phyloP scores from a whole-genome alignment of 1,139 yeast species.

The Torulaspora pretoriensis region DNA sequence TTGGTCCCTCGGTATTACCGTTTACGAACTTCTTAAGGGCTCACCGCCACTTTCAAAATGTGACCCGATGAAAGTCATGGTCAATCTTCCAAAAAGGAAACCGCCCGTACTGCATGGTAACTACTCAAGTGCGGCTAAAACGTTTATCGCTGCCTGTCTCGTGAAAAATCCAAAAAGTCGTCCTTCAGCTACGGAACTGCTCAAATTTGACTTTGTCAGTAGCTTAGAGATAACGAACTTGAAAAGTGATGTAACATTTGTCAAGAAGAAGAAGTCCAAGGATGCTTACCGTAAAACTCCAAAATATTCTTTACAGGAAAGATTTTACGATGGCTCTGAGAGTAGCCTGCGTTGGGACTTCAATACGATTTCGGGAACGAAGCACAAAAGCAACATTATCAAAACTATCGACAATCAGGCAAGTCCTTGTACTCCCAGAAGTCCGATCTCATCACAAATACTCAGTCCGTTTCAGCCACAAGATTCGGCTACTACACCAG shows the following conservation, averaged over 20 bases:
- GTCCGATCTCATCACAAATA: slow-evolving; percentile 18
- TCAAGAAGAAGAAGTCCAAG: slow-evolving; percentile 25
- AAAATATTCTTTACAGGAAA: slow-evolving; percentile 30
- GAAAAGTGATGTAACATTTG: slow-evolving; percentile 33
- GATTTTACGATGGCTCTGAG: slow-evolving; percentile 29
- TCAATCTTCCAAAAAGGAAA: slow-evolving; percentile 62
- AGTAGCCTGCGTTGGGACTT: slow-evolving; percentile 27
- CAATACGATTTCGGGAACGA: slow-evolving; percentile 7
- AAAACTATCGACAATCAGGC: slow-evolving; percentile 9
- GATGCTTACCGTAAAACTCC: slow-evolving; percentile 30
- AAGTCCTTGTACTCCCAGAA: slow-evolving; percentile 11
- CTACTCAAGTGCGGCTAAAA: slow-evolving; percentile 51
- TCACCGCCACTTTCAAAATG: slow-evolving; percentile 64
- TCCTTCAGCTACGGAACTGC: slow-evolving; percentile 45
- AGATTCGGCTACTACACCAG: slow-evolving; percentile 24
- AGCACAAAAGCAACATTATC: slow-evolving; percentile 7
- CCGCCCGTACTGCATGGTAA: slow-evolving; percentile 55
- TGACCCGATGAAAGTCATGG: slow-evolving; percentile 72
- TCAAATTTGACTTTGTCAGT: slow-evolving; percentile 47
- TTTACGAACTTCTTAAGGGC: slow-evolving; percentile 70
- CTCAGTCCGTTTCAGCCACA: slow-evolving; percentile 14
- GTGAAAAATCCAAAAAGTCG: slow-evolving; percentile 53
- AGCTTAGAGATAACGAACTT: slow-evolving; percentile 18
- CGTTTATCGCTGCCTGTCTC: slow-evolving; percentile 58
- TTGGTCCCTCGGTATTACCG: slow-evolving; percentile 85